A percentile compares a stretch with the other conserved stretches of the same genome.
Conservation (phyloP, 2,329 filamentous ascomycete genomes). For the Elsinoe necatrix region DNA sequence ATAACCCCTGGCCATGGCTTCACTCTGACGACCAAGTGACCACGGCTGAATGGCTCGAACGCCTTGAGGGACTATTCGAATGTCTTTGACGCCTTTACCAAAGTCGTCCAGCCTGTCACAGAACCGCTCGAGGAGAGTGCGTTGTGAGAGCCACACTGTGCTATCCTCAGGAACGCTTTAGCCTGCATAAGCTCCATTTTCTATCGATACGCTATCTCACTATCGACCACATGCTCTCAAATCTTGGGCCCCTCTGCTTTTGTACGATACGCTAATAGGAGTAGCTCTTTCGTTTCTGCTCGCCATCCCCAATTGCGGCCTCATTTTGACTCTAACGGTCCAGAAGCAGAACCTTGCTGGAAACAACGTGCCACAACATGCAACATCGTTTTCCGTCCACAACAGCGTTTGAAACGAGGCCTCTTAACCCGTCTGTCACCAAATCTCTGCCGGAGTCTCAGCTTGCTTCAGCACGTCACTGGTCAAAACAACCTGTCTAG, state of each 20-base stretch:
- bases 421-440: conserved; percentile 8
- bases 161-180: background rate
- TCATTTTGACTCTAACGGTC: conserved; percentile 8
- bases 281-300: background rate
- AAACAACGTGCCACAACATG: conserved; percentile 11
- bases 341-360: conserved; percentile 9
- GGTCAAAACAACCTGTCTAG: background rate
- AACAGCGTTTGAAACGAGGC: background rate
- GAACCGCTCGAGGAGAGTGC: background rate
- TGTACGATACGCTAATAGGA: conserved; percentile 9
- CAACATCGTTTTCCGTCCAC: conserved; percentile 10
- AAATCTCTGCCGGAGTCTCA: conserved; percentile 1
- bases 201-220: background rate
- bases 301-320: background rate
- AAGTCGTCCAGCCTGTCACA: background rate
- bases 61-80: background rate
- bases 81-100: background rate
- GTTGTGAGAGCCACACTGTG: background rate
- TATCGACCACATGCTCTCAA: background rate
- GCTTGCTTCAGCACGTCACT: conserved; percentile 1
- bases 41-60: background rate
- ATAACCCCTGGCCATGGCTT: background rate
- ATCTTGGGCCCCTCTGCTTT: background rate
- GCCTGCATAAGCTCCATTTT: conserved; percentile 12
- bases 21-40: background rate